Evolutionary conservation across 495 filamentous ascomycete species (phyloP), one percentile per base, ranked within the genome.

Genomic region (Xylaria curta): DNA sequence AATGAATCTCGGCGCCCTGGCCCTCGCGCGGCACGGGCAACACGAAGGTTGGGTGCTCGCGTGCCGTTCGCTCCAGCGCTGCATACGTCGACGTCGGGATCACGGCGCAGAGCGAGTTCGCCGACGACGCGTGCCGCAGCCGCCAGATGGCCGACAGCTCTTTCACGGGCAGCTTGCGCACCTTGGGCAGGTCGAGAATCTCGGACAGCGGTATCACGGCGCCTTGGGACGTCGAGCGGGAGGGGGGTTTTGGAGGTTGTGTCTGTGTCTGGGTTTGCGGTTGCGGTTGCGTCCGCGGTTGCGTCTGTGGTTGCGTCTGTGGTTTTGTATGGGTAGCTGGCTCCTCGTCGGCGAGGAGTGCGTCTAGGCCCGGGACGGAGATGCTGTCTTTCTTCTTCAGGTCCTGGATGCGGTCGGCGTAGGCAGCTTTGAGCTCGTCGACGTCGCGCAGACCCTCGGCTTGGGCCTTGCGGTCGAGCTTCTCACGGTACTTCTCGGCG

Each of bases 131-230:
- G 82, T 97, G 94, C 24, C 92, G 92, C n/a, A 96, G 88, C 2
- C 94, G 92, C 96, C 96, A 99, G 76, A 98, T 87, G 33, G 90
- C 87, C 76, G 94, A 89, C 68, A 98, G 91, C 77, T 98, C 94
- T 75, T 91, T 89, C n/a, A 85, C 74, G 0, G 95, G 93, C 21
- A 98, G 91, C 38, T 80, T 74, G 60, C 83, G 82, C 53, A 91
- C 89, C 78, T 97, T 97, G 61, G 89, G 82, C 60, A 98, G 83
- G 79, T 98, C 93, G 72, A 99, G 86, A 84, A 91, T 97, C 64
- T 90, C 88, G 74, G 89, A 89, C 58, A 99, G 91, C 0, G 92
- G 90, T 76, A 97, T 97, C 69, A 97, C 85, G 56, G 90, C 89
- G 26, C 85, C 85, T 8, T 77, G 73, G 64, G 72, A 68, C 12